Evolutionary conservation across 1,284 basidiomycete species (phyloP), one percentile per base, ranked within the genome.

Genomic region (Xerocomus amazonicus): DNA sequence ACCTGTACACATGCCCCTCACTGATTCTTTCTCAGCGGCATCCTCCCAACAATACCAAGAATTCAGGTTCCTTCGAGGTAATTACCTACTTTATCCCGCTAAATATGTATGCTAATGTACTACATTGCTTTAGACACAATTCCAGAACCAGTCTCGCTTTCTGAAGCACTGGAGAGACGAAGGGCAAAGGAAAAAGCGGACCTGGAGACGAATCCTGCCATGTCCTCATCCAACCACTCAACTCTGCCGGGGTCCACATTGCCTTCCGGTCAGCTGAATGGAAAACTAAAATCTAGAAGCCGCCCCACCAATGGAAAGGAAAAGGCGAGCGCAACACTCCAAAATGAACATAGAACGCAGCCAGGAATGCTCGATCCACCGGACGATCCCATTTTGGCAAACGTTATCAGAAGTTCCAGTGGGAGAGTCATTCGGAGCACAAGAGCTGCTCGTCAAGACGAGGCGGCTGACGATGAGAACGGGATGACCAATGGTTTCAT

Each of bases 1-100:
- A 31, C 32, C 46, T 23, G 37, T 39, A 28, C 9, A 50, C 33
- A 28, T 50, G 26, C 50, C 50, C 42, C 28, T 40, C 39, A 43
- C 42, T 61, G 44, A 47, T 48, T 45, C 23, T 35, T 53, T 48
- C 55, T 35, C 57, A 85, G 83, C 84, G 33, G 70, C 69, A 38
- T 77, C 80, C 5, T 74, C 80, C 7, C 73, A 77, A 51, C 77
- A 77, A 59, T 79, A 81, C 53, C 78, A 80, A 60, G 81, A 86
- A 59, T 84, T 86, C 56, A 77, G 76, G 69, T 87, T 88, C 59
- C 75, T 90, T 8, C 68, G 74, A 71, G 87, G 87, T 83, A 59
- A 37, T 28, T 33, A 14, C 35, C 43, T 48, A 6, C 9, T 26
- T 33, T 3, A 7, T 32, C 17, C 6, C 38, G n/a, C 12, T 28